Percentiles rank a stretch among this genome's conserved stretches.
These are phyloP conservation scores for Adansonia rubrostipa DNA, from an alignment of 441 rosid genomes.

Conservation along the genomic window DNA sequence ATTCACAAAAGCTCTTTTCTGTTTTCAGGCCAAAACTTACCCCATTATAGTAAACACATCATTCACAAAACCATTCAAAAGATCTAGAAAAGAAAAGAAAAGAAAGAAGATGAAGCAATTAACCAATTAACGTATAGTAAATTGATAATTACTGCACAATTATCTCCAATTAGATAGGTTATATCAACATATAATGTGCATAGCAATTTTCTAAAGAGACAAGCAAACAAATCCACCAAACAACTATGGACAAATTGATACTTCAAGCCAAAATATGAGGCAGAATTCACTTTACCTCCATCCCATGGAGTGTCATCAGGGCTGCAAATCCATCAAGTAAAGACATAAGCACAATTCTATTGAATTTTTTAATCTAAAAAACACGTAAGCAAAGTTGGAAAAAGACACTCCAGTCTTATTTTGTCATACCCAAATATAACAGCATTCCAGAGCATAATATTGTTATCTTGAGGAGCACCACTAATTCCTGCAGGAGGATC, in stretches of 20 bases:
- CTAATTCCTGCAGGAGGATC: slow-evolving; percentile 81
- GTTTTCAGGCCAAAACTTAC: neutral
- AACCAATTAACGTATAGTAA: neutral
- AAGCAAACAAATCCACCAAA: slow-evolving; percentile 12
- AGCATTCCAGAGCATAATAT: slow-evolving; percentile 73
- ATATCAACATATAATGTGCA: neutral
- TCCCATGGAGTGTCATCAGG: slow-evolving; percentile 84
- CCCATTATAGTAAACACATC: neutral
- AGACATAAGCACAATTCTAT: slow-evolving; percentile 24
- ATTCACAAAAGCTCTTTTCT: neutral
- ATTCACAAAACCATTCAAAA: neutral
- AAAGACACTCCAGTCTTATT: neutral
- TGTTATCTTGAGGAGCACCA: slow-evolving; percentile 78
- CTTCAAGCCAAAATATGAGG: neutral
- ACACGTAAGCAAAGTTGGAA: neutral
- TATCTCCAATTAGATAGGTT: neutral
- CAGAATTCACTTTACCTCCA: slow-evolving; percentile 51
- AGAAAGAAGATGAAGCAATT: neutral
- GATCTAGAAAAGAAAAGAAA: neutral
- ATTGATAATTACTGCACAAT: neutral
- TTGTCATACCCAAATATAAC: slow-evolving; percentile 65
- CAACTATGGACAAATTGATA: neutral
- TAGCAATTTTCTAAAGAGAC: neutral
- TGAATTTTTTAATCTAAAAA: neutral
- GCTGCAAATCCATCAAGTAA: slow-evolving; percentile 44